These are phyloP conservation scores for Lentinus tigrinus DNA, from an alignment of 768 basidiomycete genomes.

Conservation along the genomic window DNA sequence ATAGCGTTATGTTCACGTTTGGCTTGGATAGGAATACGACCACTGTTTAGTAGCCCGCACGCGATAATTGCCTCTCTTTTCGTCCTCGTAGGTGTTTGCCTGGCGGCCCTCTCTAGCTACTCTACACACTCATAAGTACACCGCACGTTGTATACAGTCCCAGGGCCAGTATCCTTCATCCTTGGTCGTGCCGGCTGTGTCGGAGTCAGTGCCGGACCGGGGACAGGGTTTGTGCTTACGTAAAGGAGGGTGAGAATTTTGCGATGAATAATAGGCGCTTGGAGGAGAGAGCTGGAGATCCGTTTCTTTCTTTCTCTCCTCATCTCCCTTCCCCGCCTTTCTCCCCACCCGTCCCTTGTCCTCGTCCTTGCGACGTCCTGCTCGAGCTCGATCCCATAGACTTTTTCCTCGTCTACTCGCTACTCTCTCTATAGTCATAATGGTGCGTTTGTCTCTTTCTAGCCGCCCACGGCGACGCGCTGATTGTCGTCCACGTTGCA, in stretches of 20 bases:
- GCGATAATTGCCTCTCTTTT: slow-evolving; percentile 5
- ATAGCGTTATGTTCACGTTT: no score
- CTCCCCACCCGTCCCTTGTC: neutral
- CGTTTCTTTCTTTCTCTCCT: slow-evolving; percentile 9
- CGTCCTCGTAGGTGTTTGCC: neutral
- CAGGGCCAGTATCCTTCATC: no score
- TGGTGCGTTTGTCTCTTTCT: slow-evolving; percentile 18
- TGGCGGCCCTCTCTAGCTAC: no score
- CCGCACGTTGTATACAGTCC: no score
- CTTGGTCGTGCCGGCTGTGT: no score
- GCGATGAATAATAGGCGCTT: neutral
- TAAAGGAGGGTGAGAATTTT: slow-evolving; percentile 5
- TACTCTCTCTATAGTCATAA: slow-evolving; percentile 20
- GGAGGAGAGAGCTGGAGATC: neutral
- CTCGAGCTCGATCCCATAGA: neutral
- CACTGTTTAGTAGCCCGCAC: slow-evolving; percentile 11
- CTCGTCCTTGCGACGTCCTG: slow-evolving; percentile 5
- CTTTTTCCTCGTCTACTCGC: slow-evolving; percentile 3
- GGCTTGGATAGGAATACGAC: neutral
- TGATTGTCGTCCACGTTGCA: neutral
- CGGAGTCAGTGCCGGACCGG: no score
- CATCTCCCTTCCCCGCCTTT: neutral
- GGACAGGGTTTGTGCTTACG: slow-evolving; percentile 6
- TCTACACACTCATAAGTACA: no score
- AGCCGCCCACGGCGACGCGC: neutral